Conservation (phyloP, 2,329 filamentous ascomycete genomes). For the Ophiocordyceps australis region DNA sequence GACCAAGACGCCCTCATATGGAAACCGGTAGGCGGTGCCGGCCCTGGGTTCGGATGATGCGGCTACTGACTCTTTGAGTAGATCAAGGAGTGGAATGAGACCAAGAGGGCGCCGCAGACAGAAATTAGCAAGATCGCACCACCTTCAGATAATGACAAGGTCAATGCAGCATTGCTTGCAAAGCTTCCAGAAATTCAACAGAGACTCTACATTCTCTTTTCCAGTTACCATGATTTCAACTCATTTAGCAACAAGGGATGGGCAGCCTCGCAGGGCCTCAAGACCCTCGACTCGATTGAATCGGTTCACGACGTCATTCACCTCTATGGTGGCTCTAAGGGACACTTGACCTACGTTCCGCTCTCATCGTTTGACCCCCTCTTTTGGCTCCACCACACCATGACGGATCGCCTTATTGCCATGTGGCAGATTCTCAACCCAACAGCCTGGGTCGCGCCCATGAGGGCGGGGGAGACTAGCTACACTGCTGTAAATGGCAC, state of each 20-base stretch:
- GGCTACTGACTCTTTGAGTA: conserved; percentile 8
- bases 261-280: conserved; percentile 25
- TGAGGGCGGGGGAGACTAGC: conserved; percentile 33
- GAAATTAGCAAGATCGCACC: conserved; percentile 10
- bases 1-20: conserved; percentile 38
- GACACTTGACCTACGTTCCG: conserved; percentile 53
- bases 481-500: conserved; percentile 39
- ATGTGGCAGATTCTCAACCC: conserved; percentile 65
- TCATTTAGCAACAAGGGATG: conserved; percentile 53
- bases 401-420: conserved; percentile 57
- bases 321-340: conserved; percentile 35
- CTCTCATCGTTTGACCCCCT: conserved; percentile 65
- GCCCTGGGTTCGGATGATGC: background rate
- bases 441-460: conserved; percentile 43
- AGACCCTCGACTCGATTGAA: conserved; percentile 44
- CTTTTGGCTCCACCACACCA: conserved; percentile 62
- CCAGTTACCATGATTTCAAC: conserved; percentile 48
- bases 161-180: conserved; percentile 24
- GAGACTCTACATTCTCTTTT: conserved; percentile 49
- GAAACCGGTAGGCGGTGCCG: conserved; percentile 40
- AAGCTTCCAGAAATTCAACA: conserved; percentile 36
- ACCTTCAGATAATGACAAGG: conserved; percentile 38
- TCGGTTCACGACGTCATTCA: conserved; percentile 47
- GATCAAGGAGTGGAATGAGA: conserved; percentile 41
- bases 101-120: conserved; percentile 33